Evolutionary conservation across 2,329 filamentous ascomycete species (phyloP), one percentile per base, ranked within the genome.

Genomic region (Diaporthe amygdali): DNA sequence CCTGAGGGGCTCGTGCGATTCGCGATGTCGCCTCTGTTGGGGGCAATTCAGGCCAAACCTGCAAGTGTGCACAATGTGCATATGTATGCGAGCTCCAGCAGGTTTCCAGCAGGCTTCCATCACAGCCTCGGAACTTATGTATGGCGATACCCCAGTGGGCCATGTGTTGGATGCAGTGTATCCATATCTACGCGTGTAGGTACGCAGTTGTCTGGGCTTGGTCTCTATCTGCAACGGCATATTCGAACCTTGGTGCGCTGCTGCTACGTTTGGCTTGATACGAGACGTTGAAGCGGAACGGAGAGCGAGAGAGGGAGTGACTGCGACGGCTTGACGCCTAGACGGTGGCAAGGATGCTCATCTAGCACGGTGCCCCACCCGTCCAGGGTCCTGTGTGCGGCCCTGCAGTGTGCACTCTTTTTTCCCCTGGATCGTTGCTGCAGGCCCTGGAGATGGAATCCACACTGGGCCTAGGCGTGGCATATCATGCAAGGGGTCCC

Each of bases 361-460:
- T 37, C n/a, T 34, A 9, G n/a, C 30, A 68, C 51, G 37, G 44
- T 56, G 41, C 47, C 30, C 17, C 2, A 27, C 17, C 49, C 37
- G 37, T n/a, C 52, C 54, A 49, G 66, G 66, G 52, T 59, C 39
- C 66, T 22, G 55, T 1, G 55, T 3, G 25, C 37, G 55, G 25
- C 55, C 55, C 34, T 63, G 41, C 27, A n/a, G n/a, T n/a, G n/a
- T n/a, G n/a, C n/a, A n/a, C n/a, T 32, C 22, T 25, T 10, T 20
- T 59, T 49, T 51, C 66, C 66, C 66, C 66, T 68, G 66, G 66
- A 68, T 68, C 41, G 66, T 20, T 59, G 66, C 66, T 68, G 52
- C 51, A 64, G 44, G 59, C 59, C 59, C 27, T 64, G 59, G 49
- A 59, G 51, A 47, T 68, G 41, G 2, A 39, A n/a, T 59, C 66